A percentile compares a stretch with the other conserved stretches of the same genome.
Conservation (phyloP, 139 green algal genomes). For the Diplosphaera chodatii region DNA sequence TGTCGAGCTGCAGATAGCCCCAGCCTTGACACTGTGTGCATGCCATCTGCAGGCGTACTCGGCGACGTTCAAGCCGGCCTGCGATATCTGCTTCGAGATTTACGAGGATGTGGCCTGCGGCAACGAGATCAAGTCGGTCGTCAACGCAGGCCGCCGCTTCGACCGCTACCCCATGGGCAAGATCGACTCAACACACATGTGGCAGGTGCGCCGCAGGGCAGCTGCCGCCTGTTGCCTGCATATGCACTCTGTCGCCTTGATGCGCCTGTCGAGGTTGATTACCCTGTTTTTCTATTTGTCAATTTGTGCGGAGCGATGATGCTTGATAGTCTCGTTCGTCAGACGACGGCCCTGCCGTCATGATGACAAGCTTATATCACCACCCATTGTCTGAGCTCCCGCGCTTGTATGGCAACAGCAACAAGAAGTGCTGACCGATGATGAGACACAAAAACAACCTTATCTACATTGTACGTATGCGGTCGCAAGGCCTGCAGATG, state of each 20-base stretch:
- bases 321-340: conserved; percentile 6
- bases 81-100: conserved; percentile 97
- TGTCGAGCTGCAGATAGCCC: too few species aligned
- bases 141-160: conserved; percentile 87
- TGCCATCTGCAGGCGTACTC: conserved; percentile 66
- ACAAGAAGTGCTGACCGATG: background rate
- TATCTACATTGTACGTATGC: conserved; percentile 4
- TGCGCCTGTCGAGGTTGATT: too few species aligned
- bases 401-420: too few species aligned
- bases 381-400: conserved; percentile 1
- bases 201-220: too few species aligned
- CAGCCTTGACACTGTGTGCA: too few species aligned
- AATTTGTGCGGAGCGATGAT: background rate
- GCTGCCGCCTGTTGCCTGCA: too few species aligned
- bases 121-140: conserved; percentile 97
- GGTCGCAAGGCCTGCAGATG: background rate
- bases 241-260: too few species aligned
- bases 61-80: conserved; percentile 77
- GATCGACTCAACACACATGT: conserved; percentile 98
- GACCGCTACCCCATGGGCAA: conserved; percentile 98
- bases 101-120: conserved; percentile 97
- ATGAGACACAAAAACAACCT: conserved; percentile 4
- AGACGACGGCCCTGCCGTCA: too few species aligned
- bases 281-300: too few species aligned
- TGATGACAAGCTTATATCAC: conserved; percentile 1